Base-by-base conservation (phyloP, 495 filamentous ascomycete genomes). In the Lasiosphaeris hirsuta region DNA sequence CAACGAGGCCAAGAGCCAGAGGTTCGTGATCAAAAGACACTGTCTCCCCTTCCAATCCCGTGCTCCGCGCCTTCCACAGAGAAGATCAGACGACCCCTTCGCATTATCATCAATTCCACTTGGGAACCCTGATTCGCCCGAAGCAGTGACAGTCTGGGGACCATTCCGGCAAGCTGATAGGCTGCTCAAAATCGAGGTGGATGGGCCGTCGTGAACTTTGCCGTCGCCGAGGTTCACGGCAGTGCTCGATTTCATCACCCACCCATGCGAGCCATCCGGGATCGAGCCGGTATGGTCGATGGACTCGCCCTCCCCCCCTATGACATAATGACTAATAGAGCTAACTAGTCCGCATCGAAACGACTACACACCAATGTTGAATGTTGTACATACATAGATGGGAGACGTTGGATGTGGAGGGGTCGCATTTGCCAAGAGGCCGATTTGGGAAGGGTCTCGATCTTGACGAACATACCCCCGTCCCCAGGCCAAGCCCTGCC, bases 351-450 rank as follows among this genome's bases (percentile, higher is more conserved):
- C n/a, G 35, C 40, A 38, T 15, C 8, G 23, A 14, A 2, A 9
- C 10, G 34, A 9, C 9, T 18, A 19, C 23, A 15, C 37, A 30
- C 19, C 30, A 55, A 53, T 11, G 19, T 23, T 23, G 9, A 15
- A 30, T 45, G 43, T 45, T 30, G 15, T 45, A 45, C 43, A 45
- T 45, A 45, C 19, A 17, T 19, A 44, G 42, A 10, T 14, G 17
- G 43, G 43, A 30, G 23, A 30, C 23, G 23, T 30, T 30, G 23
- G 23, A 30, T 2, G 23, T 30, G 23, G 23, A 30, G 23, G 5
- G 53, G 17, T 15, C 41, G 44, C 34, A 37, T 40, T 50, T 45
- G 45, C 52, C 58, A 61, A 56, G 54, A 10, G 14, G 33, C 53
- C 8, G 18, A 18, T 52, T 13, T 23, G 35, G 35, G 52, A 40